These are phyloP conservation scores for Conoideocrella luteorostrata DNA, from an alignment of 2,329 filamentous ascomycete genomes.

Conservation along the genomic window DNA sequence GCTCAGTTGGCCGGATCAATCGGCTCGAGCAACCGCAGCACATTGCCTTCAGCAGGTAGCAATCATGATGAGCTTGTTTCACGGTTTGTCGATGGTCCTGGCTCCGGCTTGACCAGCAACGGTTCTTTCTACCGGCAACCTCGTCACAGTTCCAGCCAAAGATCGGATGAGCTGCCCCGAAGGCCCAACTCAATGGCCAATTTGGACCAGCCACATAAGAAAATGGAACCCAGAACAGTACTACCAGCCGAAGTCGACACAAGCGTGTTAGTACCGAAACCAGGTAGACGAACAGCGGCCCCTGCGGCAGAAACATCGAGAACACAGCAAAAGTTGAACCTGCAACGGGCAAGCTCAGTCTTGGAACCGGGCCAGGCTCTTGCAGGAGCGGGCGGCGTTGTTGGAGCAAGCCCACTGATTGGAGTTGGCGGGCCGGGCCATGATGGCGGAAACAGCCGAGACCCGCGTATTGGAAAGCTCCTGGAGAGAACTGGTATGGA, in stretches of 20 bases:
- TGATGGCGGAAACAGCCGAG: slow-evolving; percentile 43
- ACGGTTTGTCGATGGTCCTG: slow-evolving; percentile 49
- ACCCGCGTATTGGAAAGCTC: slow-evolving; percentile 58
- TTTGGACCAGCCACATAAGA: slow-evolving; percentile 20
- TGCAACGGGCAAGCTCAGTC: slow-evolving; percentile 66
- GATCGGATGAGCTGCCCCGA: slow-evolving; percentile 25
- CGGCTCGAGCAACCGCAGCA: slow-evolving; percentile 20
- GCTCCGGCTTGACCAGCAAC: slow-evolving; percentile 42
- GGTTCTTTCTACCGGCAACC: slow-evolving; percentile 44
- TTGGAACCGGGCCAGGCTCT: slow-evolving; percentile 56
- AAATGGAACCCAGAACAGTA: slow-evolving; percentile 13
- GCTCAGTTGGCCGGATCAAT: slow-evolving; percentile 30
- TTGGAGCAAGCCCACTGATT: slow-evolving; percentile 40
- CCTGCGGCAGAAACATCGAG: slow-evolving; percentile 52
- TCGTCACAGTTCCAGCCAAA: slow-evolving; percentile 22
- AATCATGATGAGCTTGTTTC: slow-evolving; percentile 48
- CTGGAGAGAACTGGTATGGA: slow-evolving; percentile 66
- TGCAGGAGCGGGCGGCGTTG: slow-evolving; percentile 28
- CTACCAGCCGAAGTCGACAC: slow-evolving; percentile 28
- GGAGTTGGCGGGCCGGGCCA: slow-evolving; percentile 49
- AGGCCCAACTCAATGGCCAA: slow-evolving; percentile 38
- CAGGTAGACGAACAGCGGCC: slow-evolving; percentile 31
- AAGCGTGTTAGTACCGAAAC: slow-evolving; percentile 42
- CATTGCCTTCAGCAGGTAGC: slow-evolving; percentile 23
- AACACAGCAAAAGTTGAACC: slow-evolving; percentile 69